Evolutionary conservation across 2,329 filamentous ascomycete genomes (phyloP), one percentile per base, ranked within the genome.

Genomic region (Xylaria hypoxylon): DNA sequence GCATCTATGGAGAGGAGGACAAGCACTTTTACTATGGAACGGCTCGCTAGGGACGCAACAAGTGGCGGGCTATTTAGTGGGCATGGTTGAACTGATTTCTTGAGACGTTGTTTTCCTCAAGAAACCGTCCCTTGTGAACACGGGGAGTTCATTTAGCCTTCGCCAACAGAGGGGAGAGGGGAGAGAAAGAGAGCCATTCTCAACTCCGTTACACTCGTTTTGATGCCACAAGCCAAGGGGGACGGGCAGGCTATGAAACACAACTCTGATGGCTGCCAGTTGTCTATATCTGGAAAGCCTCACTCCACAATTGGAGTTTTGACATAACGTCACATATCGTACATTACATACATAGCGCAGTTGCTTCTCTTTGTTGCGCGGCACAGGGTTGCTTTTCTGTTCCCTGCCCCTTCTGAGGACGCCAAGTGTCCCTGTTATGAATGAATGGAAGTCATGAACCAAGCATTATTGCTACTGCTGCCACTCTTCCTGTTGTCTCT

Each of bases 231-330:
- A 47, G 50, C 65, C 65, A 33, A 63, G 58, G 45, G 59, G 62
- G 64, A 65, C 31, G 42, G 24, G 55, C 47, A 47, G 53, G 67
- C 62, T 63, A 48, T 68, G 62, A 52, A 52, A 64, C 40, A 38
- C 42, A 50, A 56, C 58, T 62, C 61, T 70, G 68, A 70, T 70
- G 68, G 68, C 63, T 65, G 26, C 57, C 58, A 51, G 50, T 56
- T 40, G 2, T 45, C 8, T 31, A 26, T 53, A 53, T 56, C 64
- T 59, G 48, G 61, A 26, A 51, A 63, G 62, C 65, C 68, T 69
- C 68, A 61, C 59, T 70, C 65, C 68, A 22, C 26, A 5, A 26
- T 48, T 15, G 65, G 65, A 63, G 62, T 63, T 57, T 64, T 45
- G 61, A 61, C 35, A 52, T 33, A n/a, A 47, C 60, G 44, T 64